Base-by-base conservation (phyloP, 2,329 filamentous ascomycete species). In the Scedosporium minutisporum region DNA sequence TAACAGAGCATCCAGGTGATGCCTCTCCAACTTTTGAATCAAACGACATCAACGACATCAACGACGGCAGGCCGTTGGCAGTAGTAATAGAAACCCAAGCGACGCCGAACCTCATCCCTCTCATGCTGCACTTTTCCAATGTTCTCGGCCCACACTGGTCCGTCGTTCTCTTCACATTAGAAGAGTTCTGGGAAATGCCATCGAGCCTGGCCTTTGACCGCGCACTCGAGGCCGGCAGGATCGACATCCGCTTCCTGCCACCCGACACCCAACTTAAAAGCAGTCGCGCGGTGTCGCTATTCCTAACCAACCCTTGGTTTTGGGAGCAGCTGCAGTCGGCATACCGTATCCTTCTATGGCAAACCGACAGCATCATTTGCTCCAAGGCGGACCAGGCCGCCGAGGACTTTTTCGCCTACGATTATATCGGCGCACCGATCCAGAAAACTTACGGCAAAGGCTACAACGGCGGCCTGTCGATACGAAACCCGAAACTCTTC, bases 61-160 rank as follows among this genome's bases (percentile, higher is more conserved):
- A 58, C 29, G 57, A 58, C 16, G 57, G 23, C 29, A 23, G 57
- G 23, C 57, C 27, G n/a, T n/a, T 58, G 10, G 75, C 75, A 0
- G 69, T 74, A 6, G 76, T 76, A 18, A 69, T 75, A 42, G 74
- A 76, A 63, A 71, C 72, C n/a, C 65, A 66, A 33, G 57, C 57
- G 12, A 27, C 57, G 4, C 72, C 10, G 62, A 68, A 71, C 27
- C 68, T 77, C 12, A 65, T 76, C 33, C 74, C 75, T 7, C 65
- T 76, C n/a, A 70, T 77, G 46, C 66, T 77, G 14, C 74, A 77
- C 62, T 77, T 75, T 65, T 66, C 70, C 46, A 68, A 68, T 51
- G 72, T 76, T 10, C 73, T 80, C 4, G 78, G 77, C 1, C 75
- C 77, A 9, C 65, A 66, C 9, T 80, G 77, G 77, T 76, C 76